Base-by-base conservation (phyloP, 2,329 filamentous ascomycete genomes). In the Neoarthrinium moseri region DNA sequence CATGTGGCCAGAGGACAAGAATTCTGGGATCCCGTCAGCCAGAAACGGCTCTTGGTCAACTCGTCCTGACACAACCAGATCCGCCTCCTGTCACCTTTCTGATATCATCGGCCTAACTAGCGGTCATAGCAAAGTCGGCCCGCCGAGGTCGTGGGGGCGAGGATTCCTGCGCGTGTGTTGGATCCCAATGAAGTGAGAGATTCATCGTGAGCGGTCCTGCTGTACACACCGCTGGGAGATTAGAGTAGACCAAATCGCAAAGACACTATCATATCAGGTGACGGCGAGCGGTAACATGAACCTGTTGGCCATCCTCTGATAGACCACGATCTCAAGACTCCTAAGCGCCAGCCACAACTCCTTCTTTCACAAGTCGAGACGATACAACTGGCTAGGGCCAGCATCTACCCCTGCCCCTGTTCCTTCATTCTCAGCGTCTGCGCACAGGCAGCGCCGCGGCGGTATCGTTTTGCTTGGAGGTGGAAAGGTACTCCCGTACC, bases 361-460 rank as follows among this genome's bases (percentile, higher is more conserved):
- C 37, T 17, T 3, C 24, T 11, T 13, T 29, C 15, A 23, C 10
- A 20, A 11, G 17, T 12, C 17, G 22, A 38, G n/a, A 12, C 17
- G 18, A 23, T 38, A 20, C 18, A 21, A 11, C 13, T 38, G 6
- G 35, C 10, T 38, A 47, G 51, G 48, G 51, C 55, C 46, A 47
- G 50, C 50, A 49, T 41, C 49, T 51, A 48, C 41, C 40, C 35
- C 18, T 17, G 27, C 40, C 40, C 40, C 40, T 33, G 27, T 43
- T 40, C 51, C 49, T 45, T 52, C 51, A 54, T 47, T 51, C 44
- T 42, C 42, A 49, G 42, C 34, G 38, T 51, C 52, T 51, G 41
- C 56, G 55, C 48, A 54, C 50, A 45, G 52, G 59, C 55, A 56
- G 60, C 59, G 58, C n/a, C n/a, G n/a, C n/a, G n/a, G n/a, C n/a